A percentile compares a stretch with the other conserved stretches of the same genome.
Conservation (phyloP, 345 rosid species). For the Triadica sebifera region DNA sequence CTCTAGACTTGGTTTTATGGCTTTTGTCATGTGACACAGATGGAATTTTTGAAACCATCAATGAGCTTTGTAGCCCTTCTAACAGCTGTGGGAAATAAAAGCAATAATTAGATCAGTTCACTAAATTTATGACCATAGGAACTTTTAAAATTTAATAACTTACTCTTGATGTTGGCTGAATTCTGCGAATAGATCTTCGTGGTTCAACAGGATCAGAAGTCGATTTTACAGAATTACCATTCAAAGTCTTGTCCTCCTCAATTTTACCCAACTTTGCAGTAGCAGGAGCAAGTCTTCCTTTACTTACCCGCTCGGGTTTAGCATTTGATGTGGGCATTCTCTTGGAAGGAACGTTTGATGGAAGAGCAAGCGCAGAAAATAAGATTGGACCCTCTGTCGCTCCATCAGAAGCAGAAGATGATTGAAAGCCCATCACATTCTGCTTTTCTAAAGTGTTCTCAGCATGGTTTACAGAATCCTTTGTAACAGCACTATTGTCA, state of each 20-base stretch:
- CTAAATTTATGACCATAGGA: neutral
- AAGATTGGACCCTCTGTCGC: conserved; percentile 43
- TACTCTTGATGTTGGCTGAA: conserved; percentile 97
- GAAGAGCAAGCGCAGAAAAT: conserved; percentile 46
- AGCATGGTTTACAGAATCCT: conserved; percentile 38
- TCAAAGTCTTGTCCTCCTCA: conserved; percentile 41
- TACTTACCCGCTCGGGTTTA: conserved; percentile 22
- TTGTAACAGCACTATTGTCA: conserved; percentile 34
- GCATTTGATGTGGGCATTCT: conserved; percentile 21
- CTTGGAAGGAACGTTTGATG: conserved; percentile 39
- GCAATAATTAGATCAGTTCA: neutral
- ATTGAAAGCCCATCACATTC: conserved; percentile 29
- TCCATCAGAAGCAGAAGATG: conserved; percentile 45
- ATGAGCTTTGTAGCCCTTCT: conserved; percentile 91
- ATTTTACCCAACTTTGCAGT: conserved; percentile 24
- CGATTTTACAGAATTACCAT: conserved; percentile 38
- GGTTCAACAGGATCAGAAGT: conserved; percentile 56
- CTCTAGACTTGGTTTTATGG: conserved; percentile 43
- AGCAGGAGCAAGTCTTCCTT: conserved; percentile 27
- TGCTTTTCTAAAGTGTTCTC: conserved; percentile 43
- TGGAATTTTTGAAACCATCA: conserved; percentile 76
- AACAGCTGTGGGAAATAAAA: conserved; percentile 51
- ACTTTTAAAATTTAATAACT: conserved; percentile 20
- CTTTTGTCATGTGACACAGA: conserved; percentile 66
- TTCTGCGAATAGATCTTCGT: conserved; percentile 88